A percentile compares a stretch with the other conserved stretches of the same genome.
Conservation (phyloP, 371 early-diverging fungal genomes). For the Mortierella sp. region DNA sequence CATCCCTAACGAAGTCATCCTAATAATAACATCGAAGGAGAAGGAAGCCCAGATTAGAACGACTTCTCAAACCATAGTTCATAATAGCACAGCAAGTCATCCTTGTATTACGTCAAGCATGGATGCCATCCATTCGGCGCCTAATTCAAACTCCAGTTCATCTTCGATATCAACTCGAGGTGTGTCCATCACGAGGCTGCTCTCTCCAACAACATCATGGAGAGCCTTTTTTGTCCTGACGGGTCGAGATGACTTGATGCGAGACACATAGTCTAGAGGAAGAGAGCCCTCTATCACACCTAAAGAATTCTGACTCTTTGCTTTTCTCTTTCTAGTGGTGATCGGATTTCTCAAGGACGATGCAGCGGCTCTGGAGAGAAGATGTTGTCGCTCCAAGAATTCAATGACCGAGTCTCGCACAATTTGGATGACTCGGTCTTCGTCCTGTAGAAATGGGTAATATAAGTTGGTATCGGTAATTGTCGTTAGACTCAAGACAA, state of each 20-base stretch:
- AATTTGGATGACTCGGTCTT: slow-evolving; percentile 18
- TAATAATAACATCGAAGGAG: not conserved
- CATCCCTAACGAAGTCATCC: slow-evolving; percentile 26
- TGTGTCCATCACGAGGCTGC: too few species aligned
- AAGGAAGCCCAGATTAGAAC: too few species aligned
- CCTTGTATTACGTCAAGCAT: slow-evolving; percentile 20
- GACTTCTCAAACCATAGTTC: too few species aligned
- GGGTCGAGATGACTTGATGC: slow-evolving; percentile 21
- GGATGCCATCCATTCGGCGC: slow-evolving; percentile 29
- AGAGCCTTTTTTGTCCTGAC: slow-evolving; percentile 1
- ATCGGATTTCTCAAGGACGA: slow-evolving; percentile 8
- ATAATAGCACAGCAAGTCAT: too few species aligned
- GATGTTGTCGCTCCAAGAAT: slow-evolving; percentile 35
- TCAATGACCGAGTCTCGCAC: slow-evolving; percentile 18
- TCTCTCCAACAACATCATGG: not conserved
- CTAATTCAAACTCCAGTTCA: slow-evolving; percentile 45
- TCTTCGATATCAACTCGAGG: slow-evolving; percentile 28
- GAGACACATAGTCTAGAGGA: slow-evolving; percentile 9
- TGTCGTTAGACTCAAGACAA: too few species aligned
- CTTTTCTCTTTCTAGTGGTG: slow-evolving; percentile 22
- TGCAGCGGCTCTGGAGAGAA: slow-evolving; percentile 32
- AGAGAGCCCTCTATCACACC: not conserved
- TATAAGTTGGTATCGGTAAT: too few species aligned
- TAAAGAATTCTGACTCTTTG: not conserved
- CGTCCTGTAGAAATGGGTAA: slow-evolving; percentile 15